Evolutionary conservation across 2,329 filamentous ascomycete genomes (phyloP).

Genomic region (Aspergillus costaricaensis): DNA sequence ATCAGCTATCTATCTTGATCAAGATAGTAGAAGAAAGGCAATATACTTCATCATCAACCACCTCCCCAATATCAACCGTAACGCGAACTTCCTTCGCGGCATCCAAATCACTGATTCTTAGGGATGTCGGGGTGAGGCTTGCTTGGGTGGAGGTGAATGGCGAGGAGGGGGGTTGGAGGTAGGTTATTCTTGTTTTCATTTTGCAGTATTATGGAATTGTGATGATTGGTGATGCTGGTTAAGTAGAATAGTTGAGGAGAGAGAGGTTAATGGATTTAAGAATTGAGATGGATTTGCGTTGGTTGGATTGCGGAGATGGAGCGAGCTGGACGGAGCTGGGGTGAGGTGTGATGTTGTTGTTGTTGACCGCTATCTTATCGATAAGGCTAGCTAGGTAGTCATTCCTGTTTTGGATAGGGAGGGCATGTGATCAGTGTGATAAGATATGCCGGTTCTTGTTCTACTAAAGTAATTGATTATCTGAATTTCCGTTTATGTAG

Average conservation of each 20-base stretch:
- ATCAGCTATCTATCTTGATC: not conserved
- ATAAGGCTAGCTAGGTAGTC: no score
- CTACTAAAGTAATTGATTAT: no score
- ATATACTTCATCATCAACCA: constrained; percentile 58
- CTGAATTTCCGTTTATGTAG: no score
- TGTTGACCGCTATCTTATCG: not conserved
- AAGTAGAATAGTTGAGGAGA: constrained; percentile 6
- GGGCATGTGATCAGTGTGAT: not conserved
- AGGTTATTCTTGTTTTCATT: constrained; percentile 64
- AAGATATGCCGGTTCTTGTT: no score
- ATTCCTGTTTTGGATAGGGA: no score
- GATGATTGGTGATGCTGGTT: not conserved
- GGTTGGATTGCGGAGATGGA: not conserved
- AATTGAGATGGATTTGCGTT: not conserved
- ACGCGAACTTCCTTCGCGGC: constrained; percentile 77
- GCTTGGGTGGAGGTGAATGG: constrained; percentile 67
- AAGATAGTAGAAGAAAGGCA: not conserved
- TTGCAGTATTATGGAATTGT: not conserved
- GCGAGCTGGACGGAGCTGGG: not conserved
- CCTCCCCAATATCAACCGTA: constrained; percentile 64
- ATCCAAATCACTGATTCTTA: constrained; percentile 62
- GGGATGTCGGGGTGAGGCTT: constrained; percentile 54
- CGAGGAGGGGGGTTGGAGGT: constrained; percentile 66
- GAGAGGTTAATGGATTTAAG: not conserved
- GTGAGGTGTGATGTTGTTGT: not conserved